Percentiles rank a stretch among this genome's conserved stretches.
Conservation (phyloP, 1,284 basidiomycete genomes). For the Fomitopsis betulina region DNA sequence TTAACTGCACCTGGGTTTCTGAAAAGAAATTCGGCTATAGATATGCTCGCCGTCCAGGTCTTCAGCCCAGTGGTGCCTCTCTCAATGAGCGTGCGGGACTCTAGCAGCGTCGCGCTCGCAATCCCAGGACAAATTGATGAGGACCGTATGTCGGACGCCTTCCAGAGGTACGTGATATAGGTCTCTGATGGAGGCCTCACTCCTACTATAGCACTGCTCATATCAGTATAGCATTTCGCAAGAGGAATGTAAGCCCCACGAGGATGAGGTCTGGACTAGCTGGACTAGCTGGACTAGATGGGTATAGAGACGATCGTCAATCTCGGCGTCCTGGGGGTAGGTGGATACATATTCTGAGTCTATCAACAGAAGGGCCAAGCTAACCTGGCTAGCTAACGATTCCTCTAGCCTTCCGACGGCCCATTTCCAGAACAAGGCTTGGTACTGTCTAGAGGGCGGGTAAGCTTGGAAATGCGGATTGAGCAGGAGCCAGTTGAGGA, state of each 20-base stretch:
- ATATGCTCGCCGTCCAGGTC: slow-evolving; percentile 71
- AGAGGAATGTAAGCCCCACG: slow-evolving; percentile 25
- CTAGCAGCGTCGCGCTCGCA: slow-evolving; percentile 53
- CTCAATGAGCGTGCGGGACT: slow-evolving; percentile 69
- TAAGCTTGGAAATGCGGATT: slow-evolving; percentile 49
- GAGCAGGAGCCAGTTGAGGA: slow-evolving; percentile 47
- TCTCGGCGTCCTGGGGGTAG: slow-evolving; percentile 46
- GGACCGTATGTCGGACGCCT: slow-evolving; percentile 14
- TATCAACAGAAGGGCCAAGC: slow-evolving; percentile 9
- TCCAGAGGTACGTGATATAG: slow-evolving; percentile 66
- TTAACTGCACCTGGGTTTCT: slow-evolving; percentile 39
- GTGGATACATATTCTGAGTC: neutral
- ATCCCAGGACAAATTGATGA: slow-evolving; percentile 18
- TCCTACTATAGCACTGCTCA: slow-evolving; percentile 8
- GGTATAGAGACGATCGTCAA: slow-evolving; percentile 60
- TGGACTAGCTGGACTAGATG: slow-evolving; percentile 47
- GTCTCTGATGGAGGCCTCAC: slow-evolving; percentile 40
- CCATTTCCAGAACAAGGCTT: slow-evolving; percentile 70
- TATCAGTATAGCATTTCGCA: neutral
- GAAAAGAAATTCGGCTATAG: slow-evolving; percentile 61
- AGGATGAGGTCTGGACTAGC: slow-evolving; percentile 34
- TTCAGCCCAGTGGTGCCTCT: slow-evolving; percentile 71
- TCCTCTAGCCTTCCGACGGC: slow-evolving; percentile 50
- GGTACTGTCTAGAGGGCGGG: slow-evolving; percentile 59
- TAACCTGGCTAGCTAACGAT: slow-evolving; percentile 36